Evolutionary conservation across 2,329 filamentous ascomycete genomes (phyloP).

Genomic region (Aspergillus puulaauensis): DNA sequence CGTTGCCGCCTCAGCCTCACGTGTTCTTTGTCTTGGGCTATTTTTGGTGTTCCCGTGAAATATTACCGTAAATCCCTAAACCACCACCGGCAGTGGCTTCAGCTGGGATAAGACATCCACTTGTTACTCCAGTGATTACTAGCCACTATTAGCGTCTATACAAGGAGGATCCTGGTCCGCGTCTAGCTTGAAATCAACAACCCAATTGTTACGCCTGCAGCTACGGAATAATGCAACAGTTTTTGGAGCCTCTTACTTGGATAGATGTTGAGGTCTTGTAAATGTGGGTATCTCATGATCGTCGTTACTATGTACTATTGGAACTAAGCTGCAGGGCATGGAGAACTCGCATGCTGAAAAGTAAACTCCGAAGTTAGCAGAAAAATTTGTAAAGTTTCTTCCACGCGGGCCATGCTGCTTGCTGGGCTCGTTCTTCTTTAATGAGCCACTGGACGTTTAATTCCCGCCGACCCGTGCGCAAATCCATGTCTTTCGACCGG

Average conservation of each 20-base stretch:
- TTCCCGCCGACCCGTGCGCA: slow-evolving; percentile 81
- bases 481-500: slow-evolving; percentile 72
- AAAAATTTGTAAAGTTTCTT: slow-evolving; percentile 73
- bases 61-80: slow-evolving; percentile 12
- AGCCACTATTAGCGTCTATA: neutral
- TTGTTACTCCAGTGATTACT: neutral
- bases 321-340: neutral
- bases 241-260: neutral
- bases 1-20: slow-evolving; percentile 21
- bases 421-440: slow-evolving; percentile 76
- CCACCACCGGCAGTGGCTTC: neutral
- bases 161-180: neutral
- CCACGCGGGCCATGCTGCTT: slow-evolving; percentile 69
- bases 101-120: neutral
- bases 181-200: neutral
- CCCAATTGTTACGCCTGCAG: neutral
- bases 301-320: neutral
- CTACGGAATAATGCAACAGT: neutral
- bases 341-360: neutral
- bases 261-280: neutral
- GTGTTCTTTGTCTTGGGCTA: slow-evolving; percentile 17
- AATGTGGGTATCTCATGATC: slow-evolving; percentile 3
- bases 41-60: slow-evolving; percentile 20
- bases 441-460: slow-evolving; percentile 77
- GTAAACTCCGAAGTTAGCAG: slow-evolving; percentile 43